Base-by-base conservation (phyloP, 1,284 basidiomycete species). In the Ustilago trichophora region DNA sequence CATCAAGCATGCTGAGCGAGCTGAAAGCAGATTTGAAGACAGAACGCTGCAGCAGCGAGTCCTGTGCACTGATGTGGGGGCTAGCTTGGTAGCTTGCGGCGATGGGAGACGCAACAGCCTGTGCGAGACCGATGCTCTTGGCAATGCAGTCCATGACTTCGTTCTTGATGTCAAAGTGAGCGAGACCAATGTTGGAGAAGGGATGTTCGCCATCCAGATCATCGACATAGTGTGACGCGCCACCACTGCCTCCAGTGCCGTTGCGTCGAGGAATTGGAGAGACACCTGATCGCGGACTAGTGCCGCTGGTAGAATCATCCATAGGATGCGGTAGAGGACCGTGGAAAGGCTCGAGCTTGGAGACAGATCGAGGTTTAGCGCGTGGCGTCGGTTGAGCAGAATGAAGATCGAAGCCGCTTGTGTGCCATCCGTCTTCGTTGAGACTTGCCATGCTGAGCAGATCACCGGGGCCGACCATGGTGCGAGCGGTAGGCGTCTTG, bases 61-160 rank as follows among this genome's bases (percentile, higher is more conserved):
- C 69, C 29, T 72, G 60, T 0, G 73, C 57, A 19, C 38, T 26
- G 52, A 77, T 49, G 59, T 65, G 66, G 22, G 77, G 66, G 54
- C 73, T 71, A 67, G 82, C 46, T 74, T 81, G 67, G 80, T 80
- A 76, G 80, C 80, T 44, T 6, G 53, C 19, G 72, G 82, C 43
- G 77, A 83, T 51, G 3, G 65, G 66, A 12, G 56, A 63, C 3
- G 62, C 54, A 3, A 54, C 42, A 7, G 92, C 89, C 70, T 96
- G 94, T n/a, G 91, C 85, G 11, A 99, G 85, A 3, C 95, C 95
- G 53, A 99, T 98, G 5, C 93, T 96, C 81, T 94, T 95, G 1
- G 94, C 93, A 58, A 99, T 96, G 82, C 92, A 96, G 5, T 90
- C 90, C 90, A 98, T 93, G 27, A 99, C 93, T 66, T 92, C 92